These are phyloP conservation scores for Gaeumannomyces tritici DNA, from an alignment of 2,329 filamentous ascomycete species.

Conservation along the genomic window DNA sequence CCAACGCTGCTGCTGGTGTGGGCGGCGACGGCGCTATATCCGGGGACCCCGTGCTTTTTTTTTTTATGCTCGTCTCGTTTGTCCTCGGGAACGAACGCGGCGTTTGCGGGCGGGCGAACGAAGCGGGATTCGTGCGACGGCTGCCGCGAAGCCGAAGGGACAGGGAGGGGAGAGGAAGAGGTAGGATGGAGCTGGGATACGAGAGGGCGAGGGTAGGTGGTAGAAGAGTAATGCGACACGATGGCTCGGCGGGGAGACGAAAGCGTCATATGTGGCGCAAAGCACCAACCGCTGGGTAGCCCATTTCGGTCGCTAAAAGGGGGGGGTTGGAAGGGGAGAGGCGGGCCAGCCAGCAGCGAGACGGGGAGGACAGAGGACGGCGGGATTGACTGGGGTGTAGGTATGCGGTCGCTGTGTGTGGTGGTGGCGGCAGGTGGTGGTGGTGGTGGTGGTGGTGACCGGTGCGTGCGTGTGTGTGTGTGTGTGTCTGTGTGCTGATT, in stretches of 20 bases:
- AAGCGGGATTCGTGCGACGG: not conserved
- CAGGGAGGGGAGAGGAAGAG: not conserved
- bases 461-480: too few species aligned
- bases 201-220: not conserved
- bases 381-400: not conserved
- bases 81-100: not conserved
- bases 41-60: not conserved
- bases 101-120: too few species aligned
- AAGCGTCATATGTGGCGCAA: not conserved
- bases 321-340: not conserved
- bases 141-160: not conserved
- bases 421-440: not conserved
- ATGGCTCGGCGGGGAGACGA: not conserved
- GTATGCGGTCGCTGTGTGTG: not conserved
- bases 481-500: not conserved
- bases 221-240: not conserved
- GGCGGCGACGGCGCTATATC: not conserved
- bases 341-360: not conserved
- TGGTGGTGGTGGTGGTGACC: too few species aligned
- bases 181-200: not conserved
- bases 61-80: not conserved
- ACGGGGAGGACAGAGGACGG: not conserved
- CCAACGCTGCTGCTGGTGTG: not conserved
- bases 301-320: not conserved
- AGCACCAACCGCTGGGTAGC: not conserved